These are phyloP conservation scores for Rhynchospora pubera DNA, from an alignment of 176 grass and related monocot species.

Conservation along the genomic window DNA sequence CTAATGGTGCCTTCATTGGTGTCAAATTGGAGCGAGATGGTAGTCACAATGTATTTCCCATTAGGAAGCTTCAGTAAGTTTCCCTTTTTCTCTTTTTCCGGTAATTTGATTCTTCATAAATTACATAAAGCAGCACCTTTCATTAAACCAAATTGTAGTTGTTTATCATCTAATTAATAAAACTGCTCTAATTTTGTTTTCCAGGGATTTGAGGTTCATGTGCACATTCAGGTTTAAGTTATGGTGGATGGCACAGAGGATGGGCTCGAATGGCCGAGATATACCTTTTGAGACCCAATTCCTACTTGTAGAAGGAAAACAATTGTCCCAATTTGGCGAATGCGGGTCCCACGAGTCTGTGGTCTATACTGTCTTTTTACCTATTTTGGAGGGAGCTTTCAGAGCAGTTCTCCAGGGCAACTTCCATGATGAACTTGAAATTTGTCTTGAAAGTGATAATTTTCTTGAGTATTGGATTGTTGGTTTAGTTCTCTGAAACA, in stretches of 20 bases:
- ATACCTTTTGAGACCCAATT: slow-evolving; percentile 77
- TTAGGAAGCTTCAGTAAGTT: slow-evolving; percentile 70
- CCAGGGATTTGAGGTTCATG: slow-evolving; percentile 57
- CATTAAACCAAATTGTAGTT: background rate
- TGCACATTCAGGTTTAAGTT: slow-evolving; percentile 81
- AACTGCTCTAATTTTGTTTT: background rate
- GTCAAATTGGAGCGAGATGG: slow-evolving; percentile 31
- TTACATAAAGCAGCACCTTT: background rate
- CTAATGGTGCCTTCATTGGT: slow-evolving; percentile 59
- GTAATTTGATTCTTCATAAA: background rate
- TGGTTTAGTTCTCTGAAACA: too few relatives aligned
- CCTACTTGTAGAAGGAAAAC: slow-evolving; percentile 43
- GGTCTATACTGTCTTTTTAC: slow-evolving; percentile 65
- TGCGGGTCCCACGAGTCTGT: slow-evolving; percentile 18
- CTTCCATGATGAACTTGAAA: slow-evolving; percentile 55
- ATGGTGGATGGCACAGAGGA: slow-evolving; percentile 94
- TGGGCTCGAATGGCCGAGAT: slow-evolving; percentile 50
- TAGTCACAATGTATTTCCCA: slow-evolving; percentile 59
- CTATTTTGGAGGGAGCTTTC: slow-evolving; percentile 66
- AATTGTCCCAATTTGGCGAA: background rate
- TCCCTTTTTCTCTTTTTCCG: background rate
- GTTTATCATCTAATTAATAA: background rate
- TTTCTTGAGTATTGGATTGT: background rate
- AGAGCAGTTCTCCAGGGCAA: slow-evolving; percentile 77
- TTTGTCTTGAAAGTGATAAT: slow-evolving; percentile 76